Base-by-base conservation (phyloP, 768 basidiomycete species). In the Sutorius australiensis region DNA sequence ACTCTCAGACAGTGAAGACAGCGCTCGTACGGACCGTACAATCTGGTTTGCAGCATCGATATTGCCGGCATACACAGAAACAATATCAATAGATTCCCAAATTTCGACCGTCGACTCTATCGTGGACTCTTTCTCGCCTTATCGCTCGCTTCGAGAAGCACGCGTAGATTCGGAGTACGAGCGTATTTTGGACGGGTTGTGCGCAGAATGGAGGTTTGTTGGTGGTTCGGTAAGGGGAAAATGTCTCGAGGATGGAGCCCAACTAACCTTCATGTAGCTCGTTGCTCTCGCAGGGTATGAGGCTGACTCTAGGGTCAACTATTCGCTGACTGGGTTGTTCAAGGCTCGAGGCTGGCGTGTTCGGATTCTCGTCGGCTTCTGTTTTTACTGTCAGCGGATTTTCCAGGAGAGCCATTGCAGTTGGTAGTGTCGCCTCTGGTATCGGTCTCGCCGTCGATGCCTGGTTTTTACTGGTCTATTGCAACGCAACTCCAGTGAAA, bases 391-490 rank as follows among this genome's bases (percentile, higher is more conserved):
- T 89, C 31, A 71, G 76, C 40, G 58, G 68, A 0, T 64, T 80
- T 21, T 78, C 84, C 3, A 70, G 71, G 31, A 69, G 69, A 40
- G 77, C 82, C 0, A 77, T 89, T 21, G 81, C 83, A 0, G 69
- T 82, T 1, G 82, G 80, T 24, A 80, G 79, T 33, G 70, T 84
- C 14, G 72, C 81, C 6, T 82, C 86, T 0, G 86, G 83, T 0
- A 73, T 89, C 16, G 88, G 87, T 2, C 78, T 88, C 46, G 70
- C 79, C 6, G 76, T 78, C 49, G 80, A 81, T 45, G 77, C 80
- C 0, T 89, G 84, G 84, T 83, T 87, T 66, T 65, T 87, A 19
- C 67, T 89, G 5, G 71, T 74, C 2, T 90, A 89, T 64, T 76
- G 72, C 55, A 81, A 81, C 67, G 75, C 72, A 4, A 76, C 79